Evolutionary conservation across 148 eudicot genomes (phyloP).

Genomic region (Fagopyrum tataricum): DNA sequence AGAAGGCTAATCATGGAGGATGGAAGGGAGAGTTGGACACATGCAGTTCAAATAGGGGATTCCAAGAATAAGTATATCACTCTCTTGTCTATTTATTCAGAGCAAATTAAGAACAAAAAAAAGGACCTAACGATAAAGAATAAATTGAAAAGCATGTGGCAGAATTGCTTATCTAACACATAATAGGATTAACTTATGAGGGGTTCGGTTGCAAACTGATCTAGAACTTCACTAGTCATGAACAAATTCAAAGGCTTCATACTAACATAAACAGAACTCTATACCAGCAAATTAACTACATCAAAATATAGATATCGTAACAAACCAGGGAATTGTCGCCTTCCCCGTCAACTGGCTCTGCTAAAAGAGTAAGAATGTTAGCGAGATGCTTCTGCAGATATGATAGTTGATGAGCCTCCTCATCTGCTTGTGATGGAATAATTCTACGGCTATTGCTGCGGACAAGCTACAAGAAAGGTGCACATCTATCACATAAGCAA

Average conservation of each 20-base stretch:
- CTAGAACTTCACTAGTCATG: slow-evolving; percentile 1
- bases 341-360: slow-evolving; percentile 77
- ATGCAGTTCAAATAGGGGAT: background rate
- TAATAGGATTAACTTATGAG: background rate
- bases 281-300: background rate
- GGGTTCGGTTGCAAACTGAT: background rate
- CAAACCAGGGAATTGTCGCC: slow-evolving; percentile 76
- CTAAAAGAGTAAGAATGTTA: slow-evolving; percentile 78
- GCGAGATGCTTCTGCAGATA: slow-evolving; percentile 90
- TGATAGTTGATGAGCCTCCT: slow-evolving; percentile 95
- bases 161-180: background rate
- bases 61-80: background rate
- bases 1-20: background rate
- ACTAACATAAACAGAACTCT: background rate
- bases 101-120: background rate
- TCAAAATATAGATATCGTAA: background rate
- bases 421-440: slow-evolving; percentile 98
- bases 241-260: background rate
- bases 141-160: background rate
- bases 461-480: slow-evolving; percentile 58
- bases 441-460: slow-evolving; percentile 91
- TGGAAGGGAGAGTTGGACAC: background rate
- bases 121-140: background rate
- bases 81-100: background rate
- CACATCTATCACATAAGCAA: background rate